These are phyloP conservation scores for Scenedesmus sp. DNA, from an alignment of 163 green algal species.

Conservation along the genomic window DNA sequence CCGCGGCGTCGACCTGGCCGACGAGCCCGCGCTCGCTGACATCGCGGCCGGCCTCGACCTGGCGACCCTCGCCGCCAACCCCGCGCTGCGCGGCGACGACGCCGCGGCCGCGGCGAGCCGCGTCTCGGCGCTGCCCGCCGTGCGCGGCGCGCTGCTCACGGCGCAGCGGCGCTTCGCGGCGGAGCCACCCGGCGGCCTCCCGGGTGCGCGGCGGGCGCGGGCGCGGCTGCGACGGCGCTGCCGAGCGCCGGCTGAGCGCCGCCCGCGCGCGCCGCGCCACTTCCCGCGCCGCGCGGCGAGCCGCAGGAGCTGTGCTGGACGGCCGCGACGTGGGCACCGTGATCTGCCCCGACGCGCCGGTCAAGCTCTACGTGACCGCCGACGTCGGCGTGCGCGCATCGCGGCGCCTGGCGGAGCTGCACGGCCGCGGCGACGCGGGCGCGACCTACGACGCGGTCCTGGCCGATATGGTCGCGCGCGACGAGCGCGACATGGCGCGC, in stretches of 20 bases:
- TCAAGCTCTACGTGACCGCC: conserved; percentile 46
- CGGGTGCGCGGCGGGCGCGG: background rate
- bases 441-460: conserved; percentile 26
- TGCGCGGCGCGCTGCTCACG: conserved; percentile 39
- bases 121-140: conserved; percentile 38
- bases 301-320: conserved; percentile 42
- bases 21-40: conserved; percentile 31
- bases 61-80: background rate
- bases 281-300: background rate
- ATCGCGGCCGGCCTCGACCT: conserved; percentile 10
- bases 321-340: conserved; percentile 43
- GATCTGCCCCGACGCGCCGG: conserved; percentile 34
- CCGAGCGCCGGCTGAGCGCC: too few species aligned
- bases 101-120: conserved; percentile 35
- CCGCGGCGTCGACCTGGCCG: conserved; percentile 11
- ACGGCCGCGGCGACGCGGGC: background rate
- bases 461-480: conserved; percentile 36
- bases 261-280: too few species aligned
- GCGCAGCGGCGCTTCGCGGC: conserved; percentile 38
- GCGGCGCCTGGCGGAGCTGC: conserved; percentile 30
- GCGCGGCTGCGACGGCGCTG: background rate
- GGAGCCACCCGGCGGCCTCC: conserved; percentile 5
- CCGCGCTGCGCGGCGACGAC: conserved; percentile 16
- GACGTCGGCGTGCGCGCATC: conserved; percentile 29
- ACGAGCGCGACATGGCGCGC: conserved; percentile 29